A percentile compares a stretch with the other conserved stretches of the same genome.
Evolutionary conservation across 2,329 filamentous ascomycete species (phyloP).

Genomic region (Diaporthe eres): DNA sequence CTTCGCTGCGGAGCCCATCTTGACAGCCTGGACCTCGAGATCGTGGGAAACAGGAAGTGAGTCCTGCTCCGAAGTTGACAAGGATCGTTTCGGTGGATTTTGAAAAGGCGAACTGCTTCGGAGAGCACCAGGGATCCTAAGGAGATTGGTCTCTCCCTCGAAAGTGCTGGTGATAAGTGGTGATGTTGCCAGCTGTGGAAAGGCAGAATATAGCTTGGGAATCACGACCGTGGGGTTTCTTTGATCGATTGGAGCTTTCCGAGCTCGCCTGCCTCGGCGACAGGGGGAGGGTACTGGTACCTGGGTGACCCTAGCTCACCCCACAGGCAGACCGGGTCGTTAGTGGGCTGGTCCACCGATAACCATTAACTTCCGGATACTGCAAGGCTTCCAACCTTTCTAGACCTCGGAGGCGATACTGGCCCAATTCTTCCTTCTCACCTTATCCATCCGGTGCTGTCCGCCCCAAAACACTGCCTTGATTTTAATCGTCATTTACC

Average conservation of each 20-base stretch:
- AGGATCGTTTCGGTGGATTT: not conserved
- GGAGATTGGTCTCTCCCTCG: not conserved
- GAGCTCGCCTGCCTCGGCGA: conserved; percentile 3
- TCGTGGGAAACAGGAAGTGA: not conserved
- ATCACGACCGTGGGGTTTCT: not conserved
- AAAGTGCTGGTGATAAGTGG: not conserved
- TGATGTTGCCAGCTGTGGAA: not conserved
- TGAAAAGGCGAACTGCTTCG: not conserved
- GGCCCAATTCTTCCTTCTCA: not conserved
- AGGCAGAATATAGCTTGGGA: conserved; percentile 6
- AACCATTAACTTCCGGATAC: not conserved
- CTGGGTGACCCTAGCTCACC: conserved; percentile 13
- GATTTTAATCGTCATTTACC: no score
- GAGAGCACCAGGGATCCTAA: no score
- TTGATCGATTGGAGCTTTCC: conserved; percentile 3
- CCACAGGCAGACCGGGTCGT: not conserved
- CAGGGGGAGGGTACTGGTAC: not conserved
- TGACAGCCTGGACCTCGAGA: conserved; percentile 33
- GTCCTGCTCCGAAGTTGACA: not conserved
- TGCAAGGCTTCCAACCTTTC: conserved; percentile 4
- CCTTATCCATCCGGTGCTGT: not conserved
- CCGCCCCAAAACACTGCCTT: not conserved
- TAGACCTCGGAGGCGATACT: not conserved
- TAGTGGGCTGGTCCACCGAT: conserved; percentile 1
- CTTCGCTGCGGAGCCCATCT: conserved; percentile 59